Evolutionary conservation across 176 grass and related monocot genomes (phyloP).

Genomic region (Avena eriantha): DNA sequence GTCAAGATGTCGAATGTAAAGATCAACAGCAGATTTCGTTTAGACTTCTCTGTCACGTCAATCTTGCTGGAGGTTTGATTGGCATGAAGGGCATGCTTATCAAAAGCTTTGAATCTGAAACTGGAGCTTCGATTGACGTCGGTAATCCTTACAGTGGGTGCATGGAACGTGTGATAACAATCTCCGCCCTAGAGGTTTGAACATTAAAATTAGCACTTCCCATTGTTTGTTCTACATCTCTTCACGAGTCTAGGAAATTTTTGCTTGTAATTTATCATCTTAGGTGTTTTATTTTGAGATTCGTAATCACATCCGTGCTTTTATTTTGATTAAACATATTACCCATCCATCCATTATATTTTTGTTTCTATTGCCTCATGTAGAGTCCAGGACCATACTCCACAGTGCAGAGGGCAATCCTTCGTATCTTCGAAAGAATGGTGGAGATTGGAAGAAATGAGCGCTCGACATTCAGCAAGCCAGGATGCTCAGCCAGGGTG

Average conservation of each 20-base stretch:
- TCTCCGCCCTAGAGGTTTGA: conserved; percentile 54
- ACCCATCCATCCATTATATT: neutral
- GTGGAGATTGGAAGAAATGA: conserved; percentile 34
- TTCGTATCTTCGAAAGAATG: conserved; percentile 58
- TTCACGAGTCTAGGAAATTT: conserved; percentile 3
- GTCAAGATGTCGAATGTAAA: conserved; percentile 37
- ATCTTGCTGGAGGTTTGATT: conserved; percentile 55
- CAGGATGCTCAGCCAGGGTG: conserved; percentile 31
- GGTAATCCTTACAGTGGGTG: conserved; percentile 25
- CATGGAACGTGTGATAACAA: conserved; percentile 52
- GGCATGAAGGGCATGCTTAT: conserved; percentile 43
- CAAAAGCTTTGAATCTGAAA: conserved; percentile 48
- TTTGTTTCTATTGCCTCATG: conserved; percentile 28
- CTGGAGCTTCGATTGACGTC: conserved; percentile 46
- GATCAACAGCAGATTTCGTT: conserved; percentile 47
- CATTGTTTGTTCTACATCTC: conserved; percentile 19
- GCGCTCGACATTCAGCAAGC: neutral
- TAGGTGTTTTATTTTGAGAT: neutral
- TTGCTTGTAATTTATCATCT: neutral
- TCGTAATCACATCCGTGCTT: neutral
- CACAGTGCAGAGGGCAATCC: conserved; percentile 44
- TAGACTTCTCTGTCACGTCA: conserved; percentile 43
- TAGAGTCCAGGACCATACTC: conserved; percentile 32
- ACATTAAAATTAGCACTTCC: neutral
- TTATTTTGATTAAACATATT: conserved; percentile 21